Evolutionary conservation across 2,329 filamentous ascomycete species (phyloP).

Genomic region (Hypomyces perniciosus): DNA sequence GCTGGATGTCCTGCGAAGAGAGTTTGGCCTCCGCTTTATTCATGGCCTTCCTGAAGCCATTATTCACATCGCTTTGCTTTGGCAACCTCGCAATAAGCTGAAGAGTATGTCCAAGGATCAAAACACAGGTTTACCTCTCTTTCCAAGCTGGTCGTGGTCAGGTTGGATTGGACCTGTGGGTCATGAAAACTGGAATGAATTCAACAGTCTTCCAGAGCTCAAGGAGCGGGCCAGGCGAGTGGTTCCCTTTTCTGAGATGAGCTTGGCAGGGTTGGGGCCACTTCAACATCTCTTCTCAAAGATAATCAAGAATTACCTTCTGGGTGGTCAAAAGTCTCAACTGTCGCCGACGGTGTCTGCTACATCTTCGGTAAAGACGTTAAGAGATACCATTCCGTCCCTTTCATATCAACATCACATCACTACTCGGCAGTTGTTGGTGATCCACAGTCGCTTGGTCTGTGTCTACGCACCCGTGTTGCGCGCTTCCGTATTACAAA

Average conservation of each 20-base stretch:
- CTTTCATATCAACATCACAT: not conserved
- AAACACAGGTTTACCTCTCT: not conserved
- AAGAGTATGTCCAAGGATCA: not conserved
- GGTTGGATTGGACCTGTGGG: constrained; percentile 9
- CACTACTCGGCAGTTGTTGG: not conserved
- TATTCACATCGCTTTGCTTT: constrained; percentile 4
- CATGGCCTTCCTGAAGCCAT: constrained; percentile 2
- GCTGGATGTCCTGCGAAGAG: constrained; percentile 1
- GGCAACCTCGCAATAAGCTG: constrained; percentile 6
- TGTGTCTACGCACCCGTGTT: not conserved
- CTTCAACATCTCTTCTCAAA: not conserved
- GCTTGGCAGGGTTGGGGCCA: not conserved
- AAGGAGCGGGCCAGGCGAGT: constrained; percentile 2
- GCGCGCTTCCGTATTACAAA: not conserved
- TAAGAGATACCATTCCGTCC: not conserved
- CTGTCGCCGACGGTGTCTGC: not conserved
- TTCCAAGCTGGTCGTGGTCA: constrained; percentile 9
- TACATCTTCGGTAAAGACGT: not conserved
- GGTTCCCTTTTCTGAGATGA: not conserved
- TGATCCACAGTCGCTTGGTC: not conserved
- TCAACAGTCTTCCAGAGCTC: constrained; percentile 1
- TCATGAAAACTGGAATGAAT: constrained; percentile 6
- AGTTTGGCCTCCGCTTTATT: constrained; percentile 1
- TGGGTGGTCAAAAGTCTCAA: not conserved
- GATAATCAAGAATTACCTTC: not conserved